Evolutionary conservation across 352 stramenopile genomes (phyloP), one percentile per base, ranked within the genome.

Genomic region (Pythium dissotocum): DNA sequence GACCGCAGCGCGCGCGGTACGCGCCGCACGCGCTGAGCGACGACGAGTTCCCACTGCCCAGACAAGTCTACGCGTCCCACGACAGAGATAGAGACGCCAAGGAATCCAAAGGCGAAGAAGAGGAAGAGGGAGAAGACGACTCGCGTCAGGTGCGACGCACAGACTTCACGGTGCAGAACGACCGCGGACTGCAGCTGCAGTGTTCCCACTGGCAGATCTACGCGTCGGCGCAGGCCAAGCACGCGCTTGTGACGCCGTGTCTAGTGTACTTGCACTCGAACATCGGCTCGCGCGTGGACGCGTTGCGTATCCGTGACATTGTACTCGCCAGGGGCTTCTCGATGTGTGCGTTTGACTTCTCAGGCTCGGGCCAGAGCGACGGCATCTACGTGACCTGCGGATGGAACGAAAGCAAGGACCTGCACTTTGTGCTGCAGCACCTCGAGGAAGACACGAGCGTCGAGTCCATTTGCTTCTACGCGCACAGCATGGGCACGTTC

Each of bases 311-410:
- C 33, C 85, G 85, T 2, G 77, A 93, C 44, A 58, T 79, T 12
- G 85, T 84, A 8, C 64, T 96, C 9, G 60, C 63, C n/a, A 75
- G 85, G 2, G 85, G 87, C 53, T 90, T 94, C 48, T 93, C 87
- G 8, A 81, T 96, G 51, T 63, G 93, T 35, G 78, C 87, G 4
- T 95, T 96, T 60, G 88, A 96, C 73, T 94, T 79, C 59, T 91
- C 79, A 26, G 88, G 88, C 58, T 95, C 87, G 6, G 88, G 87
- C 0, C 64, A 83, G 13, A 92, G 81, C 28, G 88, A 94, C 61
- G 88, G 87, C 35, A 78, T 93, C 44, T 95, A 92, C 70, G 87
- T 96, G 62, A 96, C 87, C 5, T 90, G 93, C 78, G 88, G 88
- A 44, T 95, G 84, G 84, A 93, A 93, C 70, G 88, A 95, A 59